Conservation (phyloP, 2,329 filamentous ascomycete genomes). For the Arachnomyces sp. region DNA sequence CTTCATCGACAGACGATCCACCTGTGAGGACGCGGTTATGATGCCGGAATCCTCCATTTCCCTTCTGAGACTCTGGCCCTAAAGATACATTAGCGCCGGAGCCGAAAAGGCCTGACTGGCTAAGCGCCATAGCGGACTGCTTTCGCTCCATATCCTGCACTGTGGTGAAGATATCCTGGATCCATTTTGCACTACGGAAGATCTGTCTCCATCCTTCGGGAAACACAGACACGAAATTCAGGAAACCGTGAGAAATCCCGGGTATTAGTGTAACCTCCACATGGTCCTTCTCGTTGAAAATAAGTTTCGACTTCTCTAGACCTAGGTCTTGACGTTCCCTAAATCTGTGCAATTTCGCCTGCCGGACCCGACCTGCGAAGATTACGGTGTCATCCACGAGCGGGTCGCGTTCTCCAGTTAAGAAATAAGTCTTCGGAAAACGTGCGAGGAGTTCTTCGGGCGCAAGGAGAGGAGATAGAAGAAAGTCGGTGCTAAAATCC, state of each 20-base stretch:
- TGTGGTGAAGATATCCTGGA: conserved; percentile 63
- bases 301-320: conserved; percentile 45
- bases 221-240: conserved; percentile 83
- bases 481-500: conserved; percentile 84
- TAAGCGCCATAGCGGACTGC: too few relatives aligned
- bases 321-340: conserved; percentile 49
- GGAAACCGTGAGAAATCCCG: conserved; percentile 85
- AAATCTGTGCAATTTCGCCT: conserved; percentile 60
- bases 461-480: conserved; percentile 81
- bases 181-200: conserved; percentile 70
- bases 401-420: conserved; percentile 91
- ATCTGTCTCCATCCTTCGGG: conserved; percentile 87
- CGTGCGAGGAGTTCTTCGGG: conserved; percentile 72
- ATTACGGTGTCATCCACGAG: conserved; percentile 95
- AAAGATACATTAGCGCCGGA: too few relatives aligned
- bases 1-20: conserved; percentile 71
- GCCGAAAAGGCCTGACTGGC: too few relatives aligned
- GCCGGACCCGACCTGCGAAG: conserved; percentile 79
- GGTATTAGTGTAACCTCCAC: conserved; percentile 80
- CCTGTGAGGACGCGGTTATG: conserved; percentile 41
- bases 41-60: conserved; percentile 25
- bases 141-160: conserved; percentile 18
- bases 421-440: conserved; percentile 92
- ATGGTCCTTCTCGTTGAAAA: conserved; percentile 65
- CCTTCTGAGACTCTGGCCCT: neutral